Evolutionary conservation across 2,329 filamentous ascomycete genomes (phyloP), one percentile per base, ranked within the genome.

Genomic region (Fusarium udum): DNA sequence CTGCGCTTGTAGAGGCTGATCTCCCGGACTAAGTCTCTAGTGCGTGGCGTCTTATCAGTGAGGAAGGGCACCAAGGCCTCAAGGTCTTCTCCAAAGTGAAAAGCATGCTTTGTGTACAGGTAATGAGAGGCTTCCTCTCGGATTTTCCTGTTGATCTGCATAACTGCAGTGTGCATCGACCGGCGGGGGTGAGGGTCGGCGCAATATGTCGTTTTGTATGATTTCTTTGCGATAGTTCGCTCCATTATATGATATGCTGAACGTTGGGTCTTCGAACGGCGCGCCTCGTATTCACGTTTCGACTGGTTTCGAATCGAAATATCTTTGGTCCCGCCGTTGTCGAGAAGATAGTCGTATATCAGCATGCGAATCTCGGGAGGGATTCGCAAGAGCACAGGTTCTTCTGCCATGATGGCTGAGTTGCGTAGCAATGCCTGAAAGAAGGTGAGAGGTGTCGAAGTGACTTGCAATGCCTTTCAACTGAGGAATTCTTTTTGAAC

Each of bases 21-120:
- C 40, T 84, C 83, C 36, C 83, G 82, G 66, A 92, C 80, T 52
- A 87, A 81, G 15, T 79, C 78, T 39, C 87, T 83, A 5, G 87
- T 85, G 24, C 79, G 74, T 3, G 85, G 83, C 6, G 87, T 88
- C 39, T 90, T 83, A 77, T 91, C 89, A 37, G 83, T 81, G 43
- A 92, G 82, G 77, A 92, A 92, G 0, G 89, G 88, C 2, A 87
- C 84, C 11, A 90, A 84, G 22, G 89, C 88, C 79, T 92, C 90
- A 71, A 92, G 83, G 79, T 89, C 84, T 53, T 84, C 84, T 69
- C 86, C 87, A 78, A 92, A 92, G 75, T 88, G 86, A 78, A 92
- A 91, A 2, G 82, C 82, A 77, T 90, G 88, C 62, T 79, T 82
- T 13, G 82, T 83, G 79, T 92, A 92, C 7, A 92, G 81, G 22